These are phyloP conservation scores for Neurospora sp. DNA, from an alignment of 495 filamentous ascomycete genomes.

Conservation along the genomic window DNA sequence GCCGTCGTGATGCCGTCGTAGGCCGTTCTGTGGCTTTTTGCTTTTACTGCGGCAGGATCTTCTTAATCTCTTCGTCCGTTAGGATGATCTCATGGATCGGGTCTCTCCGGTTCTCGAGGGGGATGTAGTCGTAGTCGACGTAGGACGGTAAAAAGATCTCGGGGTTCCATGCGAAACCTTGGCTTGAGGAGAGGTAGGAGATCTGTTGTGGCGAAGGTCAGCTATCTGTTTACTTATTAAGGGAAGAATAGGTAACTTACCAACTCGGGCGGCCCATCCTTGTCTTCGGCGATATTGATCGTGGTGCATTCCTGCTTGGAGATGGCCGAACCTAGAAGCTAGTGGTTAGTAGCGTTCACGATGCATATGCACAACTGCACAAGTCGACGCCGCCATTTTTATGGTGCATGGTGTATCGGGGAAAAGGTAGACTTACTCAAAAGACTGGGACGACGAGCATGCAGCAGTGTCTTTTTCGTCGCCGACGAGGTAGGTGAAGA, in stretches of 20 bases:
- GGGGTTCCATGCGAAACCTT: slow-evolving; percentile 66
- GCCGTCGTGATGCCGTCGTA: neutral
- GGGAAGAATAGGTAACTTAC: slow-evolving; percentile 29
- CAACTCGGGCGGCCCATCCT: slow-evolving; percentile 50
- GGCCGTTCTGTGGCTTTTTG: neutral
- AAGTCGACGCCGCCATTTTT: neutral
- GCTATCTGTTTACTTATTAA: neutral
- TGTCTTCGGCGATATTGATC: slow-evolving; percentile 54
- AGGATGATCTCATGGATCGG: slow-evolving; percentile 58
- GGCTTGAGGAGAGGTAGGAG: slow-evolving; percentile 56
- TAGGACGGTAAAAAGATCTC: slow-evolving; percentile 50
- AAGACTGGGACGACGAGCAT: slow-evolving; percentile 43
- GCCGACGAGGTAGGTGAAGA: slow-evolving; percentile 19
- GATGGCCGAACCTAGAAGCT: slow-evolving; percentile 45
- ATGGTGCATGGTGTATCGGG: neutral
- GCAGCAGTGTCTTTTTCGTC: slow-evolving; percentile 33
- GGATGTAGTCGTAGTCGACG: slow-evolving; percentile 45
- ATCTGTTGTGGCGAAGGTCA: slow-evolving; percentile 36
- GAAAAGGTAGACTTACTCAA: slow-evolving; percentile 33
- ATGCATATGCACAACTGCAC: neutral
- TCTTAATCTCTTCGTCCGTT: slow-evolving; percentile 52
- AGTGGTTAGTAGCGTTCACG: slow-evolving; percentile 8
- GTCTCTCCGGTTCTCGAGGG: slow-evolving; percentile 54
- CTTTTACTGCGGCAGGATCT: slow-evolving; percentile 43
- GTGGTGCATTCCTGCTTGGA: slow-evolving; percentile 57